Evolutionary conservation across 2,329 filamentous ascomycete genomes (phyloP).

Genomic region (Chaetomium sp.): DNA sequence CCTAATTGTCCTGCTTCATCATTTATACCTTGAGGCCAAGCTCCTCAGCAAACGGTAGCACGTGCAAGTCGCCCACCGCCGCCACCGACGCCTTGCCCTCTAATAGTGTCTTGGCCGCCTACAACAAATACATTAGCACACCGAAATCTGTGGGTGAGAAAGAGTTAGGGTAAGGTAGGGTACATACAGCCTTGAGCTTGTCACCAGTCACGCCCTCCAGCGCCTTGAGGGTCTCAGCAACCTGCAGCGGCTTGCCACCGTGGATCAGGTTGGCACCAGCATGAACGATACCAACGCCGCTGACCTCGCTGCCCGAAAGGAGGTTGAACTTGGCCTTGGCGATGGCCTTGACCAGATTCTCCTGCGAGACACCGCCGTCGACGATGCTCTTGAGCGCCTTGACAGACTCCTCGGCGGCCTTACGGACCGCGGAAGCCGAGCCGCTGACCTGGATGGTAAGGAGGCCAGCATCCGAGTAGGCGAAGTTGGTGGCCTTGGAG

Average conservation of each 20-base stretch:
- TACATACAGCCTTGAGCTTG: constrained; percentile 74
- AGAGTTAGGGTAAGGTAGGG: background rate
- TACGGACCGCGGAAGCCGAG: constrained; percentile 62
- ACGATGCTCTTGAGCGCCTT: constrained; percentile 78
- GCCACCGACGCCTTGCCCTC: constrained; percentile 85
- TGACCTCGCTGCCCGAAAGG: constrained; percentile 73
- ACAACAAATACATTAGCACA: constrained; percentile 4
- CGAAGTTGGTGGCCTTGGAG: constrained; percentile 67
- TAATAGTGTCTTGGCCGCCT: constrained; percentile 85
- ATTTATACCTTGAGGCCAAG: constrained; percentile 88
- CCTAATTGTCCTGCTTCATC: background rate
- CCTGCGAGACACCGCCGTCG: constrained; percentile 66
- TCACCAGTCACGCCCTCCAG: constrained; percentile 77
- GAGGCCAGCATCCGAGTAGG: constrained; percentile 92
- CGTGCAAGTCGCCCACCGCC: constrained; percentile 83
- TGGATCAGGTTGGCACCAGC: constrained; percentile 80
- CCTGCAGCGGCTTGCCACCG: constrained; percentile 75
- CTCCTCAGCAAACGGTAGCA: constrained; percentile 88
- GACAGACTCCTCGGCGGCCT: constrained; percentile 68
- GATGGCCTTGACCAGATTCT: constrained; percentile 86
- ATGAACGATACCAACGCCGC: constrained; percentile 69
- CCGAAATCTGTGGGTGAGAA: constrained; percentile 25
- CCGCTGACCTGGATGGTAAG: constrained; percentile 78
- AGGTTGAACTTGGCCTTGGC: constrained; percentile 90
- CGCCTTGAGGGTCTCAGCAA: constrained; percentile 69